Percentiles rank a stretch among this genome's conserved stretches.
Conservation (phyloP, 371 early-diverging fungal genomes). For the Apophysomyces elegans region DNA sequence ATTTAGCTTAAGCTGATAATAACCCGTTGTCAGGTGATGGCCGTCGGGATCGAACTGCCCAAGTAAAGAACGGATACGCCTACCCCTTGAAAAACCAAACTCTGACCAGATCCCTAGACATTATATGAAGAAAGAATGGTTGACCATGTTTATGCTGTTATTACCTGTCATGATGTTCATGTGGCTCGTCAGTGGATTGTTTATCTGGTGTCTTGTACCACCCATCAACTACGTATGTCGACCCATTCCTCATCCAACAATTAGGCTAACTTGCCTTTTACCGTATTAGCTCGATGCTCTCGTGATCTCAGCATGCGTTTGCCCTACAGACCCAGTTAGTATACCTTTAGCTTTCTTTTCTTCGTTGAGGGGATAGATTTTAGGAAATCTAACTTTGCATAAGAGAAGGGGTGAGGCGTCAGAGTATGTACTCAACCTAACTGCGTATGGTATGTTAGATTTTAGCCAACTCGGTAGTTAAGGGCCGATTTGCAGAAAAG, state of each 20-base stretch:
- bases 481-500: conserved; percentile 94
- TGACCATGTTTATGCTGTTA: conserved; percentile 74
- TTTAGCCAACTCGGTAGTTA: conserved; percentile 92
- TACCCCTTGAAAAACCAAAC: neutral
- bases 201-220: conserved; percentile 69
- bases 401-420: neutral
- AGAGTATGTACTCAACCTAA: neutral
- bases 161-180: conserved; percentile 86
- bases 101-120: conserved; percentile 34
- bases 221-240: conserved; percentile 63
- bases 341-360: neutral
- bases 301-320: conserved; percentile 86
- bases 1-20: conserved; percentile 1
- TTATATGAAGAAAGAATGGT: conserved; percentile 62
- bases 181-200: conserved; percentile 83
- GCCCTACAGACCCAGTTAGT: conserved; percentile 95
- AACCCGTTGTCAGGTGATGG: conserved; percentile 69
- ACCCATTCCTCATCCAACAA: conserved; percentile 1
- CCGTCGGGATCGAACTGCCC: conserved; percentile 85
- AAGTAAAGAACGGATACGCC: conserved; percentile 46
- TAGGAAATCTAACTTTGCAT: neutral
- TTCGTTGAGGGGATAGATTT: neutral
- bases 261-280: neutral
- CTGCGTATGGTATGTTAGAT: conserved; percentile 46
- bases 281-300: conserved; percentile 67